A percentile compares a stretch with the other conserved stretches of the same genome.
Conservation (phyloP, 2,329 filamentous ascomycete genomes). For the Paramyrothecium roridum region DNA sequence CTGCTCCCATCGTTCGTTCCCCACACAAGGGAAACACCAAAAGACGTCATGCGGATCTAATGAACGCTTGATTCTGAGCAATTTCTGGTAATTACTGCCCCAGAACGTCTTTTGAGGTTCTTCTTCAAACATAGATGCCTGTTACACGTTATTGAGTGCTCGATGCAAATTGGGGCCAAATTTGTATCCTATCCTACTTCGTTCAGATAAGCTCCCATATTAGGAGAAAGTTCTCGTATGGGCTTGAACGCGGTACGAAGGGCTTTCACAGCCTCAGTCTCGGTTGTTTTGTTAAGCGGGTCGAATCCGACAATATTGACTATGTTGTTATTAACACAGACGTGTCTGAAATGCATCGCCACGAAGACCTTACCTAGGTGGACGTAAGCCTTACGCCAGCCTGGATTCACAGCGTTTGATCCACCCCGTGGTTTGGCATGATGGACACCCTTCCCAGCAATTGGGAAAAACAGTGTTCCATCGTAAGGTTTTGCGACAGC, state of each 20-base stretch:
- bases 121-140: neutral
- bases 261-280: neutral
- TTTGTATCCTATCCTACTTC: neutral
- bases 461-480: neutral
- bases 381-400: neutral
- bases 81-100: neutral
- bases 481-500: neutral
- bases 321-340: neutral
- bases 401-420: neutral
- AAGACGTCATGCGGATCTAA: constrained; percentile 1
- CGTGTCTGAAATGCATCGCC: neutral
- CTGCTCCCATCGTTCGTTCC: neutral
- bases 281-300: neutral
- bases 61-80: neutral
- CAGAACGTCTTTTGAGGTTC: neutral
- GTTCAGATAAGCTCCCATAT: neutral
- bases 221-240: neutral
- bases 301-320: neutral
- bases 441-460: neutral
- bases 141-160: neutral
- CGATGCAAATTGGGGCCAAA: neutral
- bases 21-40: neutral
- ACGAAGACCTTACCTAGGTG: neutral
- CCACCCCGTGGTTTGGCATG: neutral
- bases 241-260: neutral